Evolutionary conservation across 257 asterid genomes (phyloP).

Genomic region (Dorcoceras hygrometricum): DNA sequence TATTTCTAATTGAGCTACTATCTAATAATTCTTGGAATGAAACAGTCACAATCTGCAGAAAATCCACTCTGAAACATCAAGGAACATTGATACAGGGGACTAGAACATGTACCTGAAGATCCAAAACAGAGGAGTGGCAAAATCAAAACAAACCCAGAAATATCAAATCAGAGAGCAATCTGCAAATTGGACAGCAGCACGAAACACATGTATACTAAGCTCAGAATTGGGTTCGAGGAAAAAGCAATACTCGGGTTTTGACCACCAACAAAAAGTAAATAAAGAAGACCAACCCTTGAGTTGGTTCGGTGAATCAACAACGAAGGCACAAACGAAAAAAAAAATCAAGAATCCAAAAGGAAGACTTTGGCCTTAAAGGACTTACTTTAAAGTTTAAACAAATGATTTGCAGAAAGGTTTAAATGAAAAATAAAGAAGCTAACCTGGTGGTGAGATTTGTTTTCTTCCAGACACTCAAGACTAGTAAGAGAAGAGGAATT

Average conservation of each 20-base stretch:
- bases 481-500: conserved; percentile 21
- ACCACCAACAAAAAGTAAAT: conserved; percentile 29
- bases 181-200: conserved; percentile 23
- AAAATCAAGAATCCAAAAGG: conserved; percentile 30
- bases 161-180: conserved; percentile 32
- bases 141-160: conserved; percentile 33
- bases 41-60: conserved; percentile 9
- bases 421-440: conserved; percentile 13
- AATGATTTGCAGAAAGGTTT: conserved; percentile 3
- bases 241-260: conserved; percentile 30
- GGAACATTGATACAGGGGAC: conserved; percentile 4
- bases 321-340: conserved; percentile 21
- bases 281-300: conserved; percentile 23
- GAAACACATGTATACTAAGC: conserved; percentile 19
- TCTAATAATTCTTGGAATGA: not conserved
- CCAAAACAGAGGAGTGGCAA: conserved; percentile 24
- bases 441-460: conserved; percentile 14
- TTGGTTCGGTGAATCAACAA: conserved; percentile 52
- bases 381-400: conserved; percentile 26
- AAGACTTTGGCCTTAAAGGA: conserved; percentile 25
- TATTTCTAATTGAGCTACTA: not conserved
- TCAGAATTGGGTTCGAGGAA: conserved; percentile 28
- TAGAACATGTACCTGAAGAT: conserved; percentile 28
- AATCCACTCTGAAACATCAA: not conserved
- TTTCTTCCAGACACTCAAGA: not conserved